Evolutionary conservation across 164 flowering plant species (phyloP).

Genomic region (Buxus sempervirens): DNA sequence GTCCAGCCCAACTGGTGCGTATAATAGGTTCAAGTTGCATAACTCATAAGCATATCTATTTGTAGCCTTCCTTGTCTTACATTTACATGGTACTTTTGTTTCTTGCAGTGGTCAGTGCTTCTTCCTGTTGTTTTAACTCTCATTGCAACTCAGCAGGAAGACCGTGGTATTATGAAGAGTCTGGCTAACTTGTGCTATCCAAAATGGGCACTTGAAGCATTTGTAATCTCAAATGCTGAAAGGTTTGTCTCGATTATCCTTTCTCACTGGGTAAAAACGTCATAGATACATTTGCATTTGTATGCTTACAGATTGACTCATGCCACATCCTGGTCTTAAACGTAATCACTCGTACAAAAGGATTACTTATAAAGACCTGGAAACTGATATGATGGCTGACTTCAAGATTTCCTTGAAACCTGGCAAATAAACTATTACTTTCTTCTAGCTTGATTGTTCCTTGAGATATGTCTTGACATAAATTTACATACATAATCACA

Average conservation of each 20-base stretch:
- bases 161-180: slow-evolving; percentile 23
- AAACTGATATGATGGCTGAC: neutral
- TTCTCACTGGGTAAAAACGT: neutral
- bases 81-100: slow-evolving; percentile 8
- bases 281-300: neutral
- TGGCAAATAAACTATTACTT: neutral
- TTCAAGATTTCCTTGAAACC: neutral
- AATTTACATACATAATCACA: no score
- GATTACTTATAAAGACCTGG: neutral
- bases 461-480: no score
- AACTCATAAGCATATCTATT: neutral
- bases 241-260: slow-evolving; percentile 39
- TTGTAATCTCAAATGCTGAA: slow-evolving; percentile 83
- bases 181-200: slow-evolving; percentile 64
- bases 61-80: neutral
- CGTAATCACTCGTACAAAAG: neutral
- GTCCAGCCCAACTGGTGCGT: slow-evolving; percentile 89
- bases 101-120: slow-evolving; percentile 88
- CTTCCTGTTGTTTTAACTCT: slow-evolving; percentile 97
- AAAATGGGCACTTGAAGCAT: slow-evolving; percentile 93
- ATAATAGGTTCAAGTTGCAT: slow-evolving; percentile 1
- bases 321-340: neutral
- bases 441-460: neutral
- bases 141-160: slow-evolving; percentile 52
- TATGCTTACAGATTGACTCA: neutral